phyloP scores from a whole-genome alignment of 768 basidiomycete species.

The Leccinum uliginosum region DNA sequence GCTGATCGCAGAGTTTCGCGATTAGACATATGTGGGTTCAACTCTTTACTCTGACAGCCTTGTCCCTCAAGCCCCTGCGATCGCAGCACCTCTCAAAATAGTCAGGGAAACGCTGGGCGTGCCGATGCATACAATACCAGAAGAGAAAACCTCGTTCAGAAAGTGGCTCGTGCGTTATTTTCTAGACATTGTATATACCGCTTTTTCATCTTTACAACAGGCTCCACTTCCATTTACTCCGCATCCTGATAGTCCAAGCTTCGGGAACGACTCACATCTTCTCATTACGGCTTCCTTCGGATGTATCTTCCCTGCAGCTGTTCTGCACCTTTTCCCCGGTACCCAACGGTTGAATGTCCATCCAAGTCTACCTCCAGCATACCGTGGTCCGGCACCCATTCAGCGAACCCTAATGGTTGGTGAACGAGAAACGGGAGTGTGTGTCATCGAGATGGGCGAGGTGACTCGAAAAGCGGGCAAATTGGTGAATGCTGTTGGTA shows the following conservation, averaged over 20 bases:
- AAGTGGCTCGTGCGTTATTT: slow-evolving; percentile 51
- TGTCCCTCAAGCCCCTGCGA: neutral
- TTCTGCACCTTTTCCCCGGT: slow-evolving; percentile 59
- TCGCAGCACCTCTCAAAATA: slow-evolving; percentile 64
- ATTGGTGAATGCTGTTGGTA: slow-evolving; percentile 66
- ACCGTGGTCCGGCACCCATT: slow-evolving; percentile 89
- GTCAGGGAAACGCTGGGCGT: slow-evolving; percentile 52
- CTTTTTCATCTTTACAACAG: slow-evolving; percentile 31
- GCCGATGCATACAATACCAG: slow-evolving; percentile 59
- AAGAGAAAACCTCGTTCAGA: slow-evolving; percentile 53
- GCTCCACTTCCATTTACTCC: slow-evolving; percentile 37
- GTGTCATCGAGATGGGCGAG: slow-evolving; percentile 73
- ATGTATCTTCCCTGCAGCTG: slow-evolving; percentile 63
- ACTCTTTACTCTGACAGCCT: neutral
- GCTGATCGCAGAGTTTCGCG: slow-evolving; percentile 58
- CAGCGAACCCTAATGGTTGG: slow-evolving; percentile 75
- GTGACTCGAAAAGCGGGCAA: slow-evolving; percentile 45
- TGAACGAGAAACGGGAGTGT: slow-evolving; percentile 70
- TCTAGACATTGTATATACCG: neutral
- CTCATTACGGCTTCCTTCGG: slow-evolving; percentile 91
- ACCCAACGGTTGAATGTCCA: slow-evolving; percentile 77
- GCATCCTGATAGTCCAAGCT: neutral
- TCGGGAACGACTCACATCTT: slow-evolving; percentile 43
- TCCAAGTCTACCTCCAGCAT: slow-evolving; percentile 79
- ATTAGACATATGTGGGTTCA: slow-evolving; percentile 47